Base-by-base conservation (phyloP, 805 yeast genomes). In the Wickerhamiella spandovensis region DNA sequence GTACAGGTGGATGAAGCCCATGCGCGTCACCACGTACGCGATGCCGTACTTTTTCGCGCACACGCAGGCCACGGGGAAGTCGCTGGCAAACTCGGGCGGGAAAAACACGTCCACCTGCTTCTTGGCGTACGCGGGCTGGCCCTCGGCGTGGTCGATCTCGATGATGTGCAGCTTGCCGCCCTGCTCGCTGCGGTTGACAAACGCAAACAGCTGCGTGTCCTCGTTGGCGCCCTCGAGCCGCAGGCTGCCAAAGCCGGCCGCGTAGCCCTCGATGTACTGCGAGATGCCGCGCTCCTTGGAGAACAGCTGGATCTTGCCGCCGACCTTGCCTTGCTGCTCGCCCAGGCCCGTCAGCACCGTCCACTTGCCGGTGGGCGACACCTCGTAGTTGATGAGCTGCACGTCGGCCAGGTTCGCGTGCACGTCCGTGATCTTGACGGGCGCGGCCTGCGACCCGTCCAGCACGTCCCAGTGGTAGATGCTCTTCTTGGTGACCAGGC, bases 201-300 rank as follows among this genome's bases (percentile, higher is more conserved):
- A 89, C 53, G 94, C 84, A 66, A 92, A 90, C 30, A 90, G 80
- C 67, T 86, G 88, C 47, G 95, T 84, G 42, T 85, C 85, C 44
- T 68, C 68, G 25, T 79, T 60, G 39, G 89, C 85, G 50, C 87
- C 87, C 48, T 79, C 83, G 58, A 90, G 72, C 54, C 79, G 75
- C 55, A 92, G 71, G 53, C 75, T 72, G 49, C 95, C 87, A 70
- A 92, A 92, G 42, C 80, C 79, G 53, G 95, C 92, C 50, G 94
- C 97, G 67, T 92, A 98, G 61, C 98, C 98, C 64, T 92, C 97
- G 60, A 92, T 86, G 20, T 95, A 89, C 71, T 92, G 99, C 13
- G 97, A 89, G 39, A 90, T 85, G 63, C 84, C 84, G 70, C 97
- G 81, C 49, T 82, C 79, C 65, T 82, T 84, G 53, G 95, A 84